A percentile compares a stretch with the other conserved stretches of the same genome.
These are phyloP conservation scores for Geoglossum glabrum DNA, from an alignment of 495 filamentous ascomycete species.

Conservation along the genomic window DNA sequence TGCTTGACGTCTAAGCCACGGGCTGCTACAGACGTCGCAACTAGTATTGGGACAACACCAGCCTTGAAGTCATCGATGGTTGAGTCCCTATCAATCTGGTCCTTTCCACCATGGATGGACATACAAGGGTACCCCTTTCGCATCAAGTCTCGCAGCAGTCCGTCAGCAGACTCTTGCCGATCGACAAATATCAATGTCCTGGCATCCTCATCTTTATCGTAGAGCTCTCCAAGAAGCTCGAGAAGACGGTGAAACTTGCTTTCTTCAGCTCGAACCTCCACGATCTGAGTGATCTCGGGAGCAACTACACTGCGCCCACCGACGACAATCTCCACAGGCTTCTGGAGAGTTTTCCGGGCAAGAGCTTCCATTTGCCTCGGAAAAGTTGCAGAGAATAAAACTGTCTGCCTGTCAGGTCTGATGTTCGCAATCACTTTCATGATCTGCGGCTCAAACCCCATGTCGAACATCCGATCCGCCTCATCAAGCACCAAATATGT, in stretches of 20 bases:
- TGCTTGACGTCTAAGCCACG: slow-evolving; percentile 94
- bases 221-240: slow-evolving; percentile 72
- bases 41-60: slow-evolving; percentile 70
- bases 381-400: slow-evolving; percentile 74
- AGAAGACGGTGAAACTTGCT: slow-evolving; percentile 71
- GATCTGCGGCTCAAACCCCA: slow-evolving; percentile 97
- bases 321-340: slow-evolving; percentile 78
- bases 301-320: slow-evolving; percentile 84
- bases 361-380: slow-evolving; percentile 83
- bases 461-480: slow-evolving; percentile 98
- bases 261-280: slow-evolving; percentile 69
- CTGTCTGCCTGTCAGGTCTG: slow-evolving; percentile 78
- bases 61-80: slow-evolving; percentile 91
- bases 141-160: slow-evolving; percentile 60
- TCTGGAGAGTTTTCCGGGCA: slow-evolving; percentile 68
- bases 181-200: slow-evolving; percentile 87
- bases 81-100: slow-evolving; percentile 86
- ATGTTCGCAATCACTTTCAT: slow-evolving; percentile 90
- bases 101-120: slow-evolving; percentile 92
- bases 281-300: slow-evolving; percentile 83
- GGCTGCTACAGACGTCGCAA: slow-evolving; percentile 91
- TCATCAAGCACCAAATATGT: slow-evolving; percentile 93
- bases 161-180: slow-evolving; percentile 82
- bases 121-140: slow-evolving; percentile 82
- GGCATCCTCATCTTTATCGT: slow-evolving; percentile 72